Evolutionary conservation across 2,329 filamentous ascomycete genomes (phyloP), one percentile per base, ranked within the genome.

Genomic region (Cladobotryum protrusum): DNA sequence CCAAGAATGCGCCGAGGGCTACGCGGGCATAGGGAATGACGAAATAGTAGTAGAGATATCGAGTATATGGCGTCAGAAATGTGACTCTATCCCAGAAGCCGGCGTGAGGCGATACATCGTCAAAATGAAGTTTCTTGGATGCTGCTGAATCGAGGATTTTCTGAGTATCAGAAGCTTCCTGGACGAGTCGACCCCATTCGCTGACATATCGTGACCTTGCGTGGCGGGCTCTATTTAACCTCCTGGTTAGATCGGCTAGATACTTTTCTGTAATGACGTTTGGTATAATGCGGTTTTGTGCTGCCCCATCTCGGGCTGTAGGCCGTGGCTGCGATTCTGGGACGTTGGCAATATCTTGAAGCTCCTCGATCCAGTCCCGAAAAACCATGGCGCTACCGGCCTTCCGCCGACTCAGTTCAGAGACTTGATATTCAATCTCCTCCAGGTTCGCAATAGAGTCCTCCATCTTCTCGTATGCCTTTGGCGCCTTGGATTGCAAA

Each of bases 331-430:
- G 72, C 4, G 74, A 72, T 57, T 92, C 88, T 2, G 84, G 80
- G 5, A 89, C 67, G 58, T 80, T 84, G 41, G 83, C 83, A 55
- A 85, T 81, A 56, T 97, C 92, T 3, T 82, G 84, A 32, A 99
- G 73, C 63, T 99, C 93, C 57, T 97, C 92, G 56, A 99, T 95
- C 93, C 93, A 99, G 58, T 96, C 91, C 57, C 85, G 82, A 61
- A 91, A 93, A 39, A 86, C 79, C 48, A 75, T 73, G 5, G 88
- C 84, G 19, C 83, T 87, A 14, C 87, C 89, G 3, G 81, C 85
- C 72, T 96, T 96, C 57, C 90, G 81, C 56, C 85, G 82, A 56
- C 85, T 82, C 37, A 99, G 75, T 64, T 93, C 87, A 17, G 78
- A 71, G 3, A 97, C 86, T 62, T 95, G 89, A 3, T 79, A 75